These are phyloP conservation scores for Vitis hybrid DNA, from an alignment of 177 flowering plant genomes.

Conservation along the genomic window DNA sequence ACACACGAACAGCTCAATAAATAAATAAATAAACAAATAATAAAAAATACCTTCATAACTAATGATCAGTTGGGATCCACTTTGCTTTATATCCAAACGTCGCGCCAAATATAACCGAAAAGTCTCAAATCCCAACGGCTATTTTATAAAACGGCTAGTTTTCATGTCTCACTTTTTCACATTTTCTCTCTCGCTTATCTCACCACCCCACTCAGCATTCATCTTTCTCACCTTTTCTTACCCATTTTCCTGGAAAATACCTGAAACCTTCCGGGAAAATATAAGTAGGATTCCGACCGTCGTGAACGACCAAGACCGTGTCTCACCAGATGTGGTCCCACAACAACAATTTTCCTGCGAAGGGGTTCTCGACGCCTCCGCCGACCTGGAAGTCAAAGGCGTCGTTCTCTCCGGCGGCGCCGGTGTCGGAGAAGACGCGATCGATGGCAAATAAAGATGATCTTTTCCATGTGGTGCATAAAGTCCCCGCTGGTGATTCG, in stretches of 20 bases:
- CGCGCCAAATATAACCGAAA: too few relatives aligned
- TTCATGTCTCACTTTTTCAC: not conserved
- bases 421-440: constrained; percentile 33
- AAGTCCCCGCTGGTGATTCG: constrained; percentile 80
- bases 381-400: constrained; percentile 23
- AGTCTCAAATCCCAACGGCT: constrained; percentile 20
- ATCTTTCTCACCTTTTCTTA: constrained; percentile 1
- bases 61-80: too few relatives aligned
- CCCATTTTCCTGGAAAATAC: not conserved
- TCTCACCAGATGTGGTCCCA: constrained; percentile 30
- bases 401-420: constrained; percentile 10
- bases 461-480: constrained; percentile 54
- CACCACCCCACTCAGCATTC: constrained; percentile 2
- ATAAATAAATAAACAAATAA: too few relatives aligned
- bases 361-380: constrained; percentile 46
- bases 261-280: not conserved
- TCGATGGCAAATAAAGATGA: constrained; percentile 30
- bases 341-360: constrained; percentile 18
- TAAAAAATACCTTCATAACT: too few relatives aligned
- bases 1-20: too few relatives aligned
- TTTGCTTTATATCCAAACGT: too few relatives aligned
- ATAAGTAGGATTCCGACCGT: not conserved
- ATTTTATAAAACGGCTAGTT: constrained; percentile 28
- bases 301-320: not conserved
- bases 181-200: not conserved